Conservation (phyloP, 1,284 basidiomycete genomes). For the Leccinum griseonigrum region DNA sequence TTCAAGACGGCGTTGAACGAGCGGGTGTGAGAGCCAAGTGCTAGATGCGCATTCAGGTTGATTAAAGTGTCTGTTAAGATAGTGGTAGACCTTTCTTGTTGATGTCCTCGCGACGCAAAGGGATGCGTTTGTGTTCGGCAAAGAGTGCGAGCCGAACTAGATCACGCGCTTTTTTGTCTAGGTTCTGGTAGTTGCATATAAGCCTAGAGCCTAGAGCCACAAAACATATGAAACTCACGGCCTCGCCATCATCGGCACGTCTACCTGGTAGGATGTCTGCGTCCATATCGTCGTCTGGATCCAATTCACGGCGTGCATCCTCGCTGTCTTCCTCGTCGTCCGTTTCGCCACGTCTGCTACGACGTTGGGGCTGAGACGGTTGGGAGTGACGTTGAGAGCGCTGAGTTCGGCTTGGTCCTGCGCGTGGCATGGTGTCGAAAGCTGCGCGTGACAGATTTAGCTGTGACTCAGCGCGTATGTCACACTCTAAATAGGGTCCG, state of each 20-base stretch:
- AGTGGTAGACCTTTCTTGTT: constrained; percentile 64
- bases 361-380: constrained; percentile 32
- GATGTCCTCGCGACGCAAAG: constrained; percentile 71
- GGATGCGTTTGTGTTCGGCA: constrained; percentile 58
- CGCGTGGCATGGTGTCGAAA: constrained; percentile 23
- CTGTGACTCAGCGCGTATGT: constrained; percentile 1
- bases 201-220: background rate
- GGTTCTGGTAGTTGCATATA: constrained; percentile 42
- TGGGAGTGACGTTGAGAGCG: too few species aligned
- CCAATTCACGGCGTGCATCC: constrained; percentile 21
- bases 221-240: constrained; percentile 19
- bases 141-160: constrained; percentile 75
- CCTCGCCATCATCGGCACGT: constrained; percentile 10
- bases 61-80: background rate
- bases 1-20: constrained; percentile 54
- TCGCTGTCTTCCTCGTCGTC: constrained; percentile 24
- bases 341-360: constrained; percentile 17
- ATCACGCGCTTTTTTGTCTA: constrained; percentile 56
- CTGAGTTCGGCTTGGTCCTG: constrained; percentile 31
- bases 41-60: constrained; percentile 34
- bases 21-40: constrained; percentile 55
- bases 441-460: constrained; percentile 1
- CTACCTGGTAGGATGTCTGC: constrained; percentile 23
- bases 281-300: constrained; percentile 25
- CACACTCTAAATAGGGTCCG: too few species aligned